Conservation (phyloP, 192 early-diverging fungal genomes). For the Dissophora globulifera region DNA sequence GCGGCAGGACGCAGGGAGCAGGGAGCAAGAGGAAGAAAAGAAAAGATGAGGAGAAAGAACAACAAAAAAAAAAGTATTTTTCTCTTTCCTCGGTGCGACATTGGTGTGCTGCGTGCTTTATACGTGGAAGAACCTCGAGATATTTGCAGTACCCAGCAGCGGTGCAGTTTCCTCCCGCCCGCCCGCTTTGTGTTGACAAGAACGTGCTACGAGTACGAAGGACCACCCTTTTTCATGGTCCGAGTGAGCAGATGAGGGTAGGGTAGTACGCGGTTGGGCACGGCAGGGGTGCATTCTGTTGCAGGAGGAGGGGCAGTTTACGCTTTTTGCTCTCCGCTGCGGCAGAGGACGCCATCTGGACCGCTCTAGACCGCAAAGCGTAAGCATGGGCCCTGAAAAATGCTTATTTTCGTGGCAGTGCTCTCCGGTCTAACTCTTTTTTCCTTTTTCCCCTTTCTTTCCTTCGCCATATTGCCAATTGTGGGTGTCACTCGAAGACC, state of each 20-base stretch:
- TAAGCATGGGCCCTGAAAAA: not conserved
- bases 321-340: conserved; percentile 1
- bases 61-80: not conserved
- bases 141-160: not conserved
- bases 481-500: too few species aligned
- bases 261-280: too few species aligned
- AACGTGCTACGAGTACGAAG: too few species aligned
- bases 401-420: conserved; percentile 13
- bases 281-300: not conserved
- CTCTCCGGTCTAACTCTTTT: not conserved
- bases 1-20: not conserved
- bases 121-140: too few species aligned
- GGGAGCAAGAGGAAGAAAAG: not conserved
- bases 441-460: not conserved
- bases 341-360: conserved; percentile 3
- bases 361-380: conserved; percentile 18
- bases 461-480: too few species aligned
- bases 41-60: not conserved
- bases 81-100: not conserved
- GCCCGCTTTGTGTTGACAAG: too few species aligned
- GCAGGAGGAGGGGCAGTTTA: too few species aligned
- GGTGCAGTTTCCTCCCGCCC: not conserved
- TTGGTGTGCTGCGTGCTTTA: not conserved
- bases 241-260: too few species aligned
- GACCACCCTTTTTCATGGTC: too few species aligned